These are phyloP conservation scores for Dioscorea zingiberensis DNA, from an alignment of 106 monocot genomes.

Conservation along the genomic window DNA sequence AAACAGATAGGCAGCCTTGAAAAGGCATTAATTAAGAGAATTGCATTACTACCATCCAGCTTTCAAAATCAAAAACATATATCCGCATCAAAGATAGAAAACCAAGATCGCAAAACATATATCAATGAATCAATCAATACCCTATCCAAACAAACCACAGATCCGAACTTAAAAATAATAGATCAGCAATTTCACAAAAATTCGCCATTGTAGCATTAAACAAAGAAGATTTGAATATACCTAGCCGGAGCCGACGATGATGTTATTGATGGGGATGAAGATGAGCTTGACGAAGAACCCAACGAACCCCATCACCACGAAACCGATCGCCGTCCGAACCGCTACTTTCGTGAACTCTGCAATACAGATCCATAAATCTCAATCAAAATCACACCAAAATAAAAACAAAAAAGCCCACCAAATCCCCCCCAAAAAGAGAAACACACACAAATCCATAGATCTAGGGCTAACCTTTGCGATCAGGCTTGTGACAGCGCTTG, in stretches of 20 bases:
- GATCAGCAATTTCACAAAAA: too few relatives aligned
- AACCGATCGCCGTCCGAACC: background rate
- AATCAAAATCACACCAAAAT: background rate
- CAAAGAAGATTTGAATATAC: background rate
- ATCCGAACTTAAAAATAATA: too few relatives aligned
- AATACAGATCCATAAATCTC: background rate
- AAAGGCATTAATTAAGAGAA: too few relatives aligned
- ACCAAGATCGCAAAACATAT: too few relatives aligned
- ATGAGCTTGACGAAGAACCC: constrained; percentile 1
- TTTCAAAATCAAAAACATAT: too few relatives aligned
- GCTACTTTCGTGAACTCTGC: constrained; percentile 1
- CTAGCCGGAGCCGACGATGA: constrained; percentile 1
- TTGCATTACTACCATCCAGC: too few relatives aligned
- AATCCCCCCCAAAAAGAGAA: background rate
- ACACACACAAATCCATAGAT: background rate
- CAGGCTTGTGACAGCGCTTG: constrained; percentile 5
- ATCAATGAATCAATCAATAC: too few relatives aligned
- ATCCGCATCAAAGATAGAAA: too few relatives aligned
- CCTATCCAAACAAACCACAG: too few relatives aligned
- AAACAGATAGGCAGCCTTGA: too few relatives aligned
- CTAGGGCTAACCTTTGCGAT: background rate
- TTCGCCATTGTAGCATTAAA: background rate
- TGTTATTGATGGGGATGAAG: constrained; percentile 7
- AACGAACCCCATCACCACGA: constrained; percentile 1
- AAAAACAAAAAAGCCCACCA: background rate